Conservation (phyloP, 352 stramenopile genomes). For the Thraustochytrium sp. region DNA sequence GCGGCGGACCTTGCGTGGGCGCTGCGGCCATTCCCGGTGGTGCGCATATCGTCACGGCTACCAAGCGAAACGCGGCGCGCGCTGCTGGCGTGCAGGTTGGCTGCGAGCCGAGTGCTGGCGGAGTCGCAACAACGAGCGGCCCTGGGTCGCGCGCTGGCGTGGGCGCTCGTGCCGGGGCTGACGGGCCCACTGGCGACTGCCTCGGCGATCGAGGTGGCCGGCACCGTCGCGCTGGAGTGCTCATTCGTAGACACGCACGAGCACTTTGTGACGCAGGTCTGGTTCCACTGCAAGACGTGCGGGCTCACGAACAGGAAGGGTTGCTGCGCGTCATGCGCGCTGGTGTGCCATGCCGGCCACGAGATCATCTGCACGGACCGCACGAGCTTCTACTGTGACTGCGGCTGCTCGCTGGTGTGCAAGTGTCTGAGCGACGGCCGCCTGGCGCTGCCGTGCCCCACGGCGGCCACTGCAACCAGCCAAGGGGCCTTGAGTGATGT, state of each 20-base stretch:
- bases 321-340: not conserved
- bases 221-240: not conserved
- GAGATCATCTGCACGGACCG: not conserved
- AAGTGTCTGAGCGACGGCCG: not conserved
- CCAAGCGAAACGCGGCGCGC: not conserved
- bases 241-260: not conserved
- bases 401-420: not conserved
- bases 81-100: not conserved
- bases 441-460: not conserved
- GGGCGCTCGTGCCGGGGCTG: not conserved
- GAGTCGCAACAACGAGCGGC: not conserved
- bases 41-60: not conserved
- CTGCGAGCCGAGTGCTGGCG: not conserved
- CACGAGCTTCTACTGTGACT: conserved; percentile 11
- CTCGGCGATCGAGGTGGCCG: not conserved
- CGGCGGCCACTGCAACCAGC: no score
- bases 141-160: not conserved
- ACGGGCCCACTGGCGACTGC: not conserved
- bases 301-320: not conserved
- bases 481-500: not conserved
- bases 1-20: no score
- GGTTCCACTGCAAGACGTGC: not conserved
- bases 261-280: not conserved
- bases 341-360: not conserved
- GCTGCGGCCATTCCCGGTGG: not conserved